Percentiles rank a stretch among this genome's conserved stretches.
Conservation (phyloP, 306 rosid species). For the Cucurbita ficifolia region DNA sequence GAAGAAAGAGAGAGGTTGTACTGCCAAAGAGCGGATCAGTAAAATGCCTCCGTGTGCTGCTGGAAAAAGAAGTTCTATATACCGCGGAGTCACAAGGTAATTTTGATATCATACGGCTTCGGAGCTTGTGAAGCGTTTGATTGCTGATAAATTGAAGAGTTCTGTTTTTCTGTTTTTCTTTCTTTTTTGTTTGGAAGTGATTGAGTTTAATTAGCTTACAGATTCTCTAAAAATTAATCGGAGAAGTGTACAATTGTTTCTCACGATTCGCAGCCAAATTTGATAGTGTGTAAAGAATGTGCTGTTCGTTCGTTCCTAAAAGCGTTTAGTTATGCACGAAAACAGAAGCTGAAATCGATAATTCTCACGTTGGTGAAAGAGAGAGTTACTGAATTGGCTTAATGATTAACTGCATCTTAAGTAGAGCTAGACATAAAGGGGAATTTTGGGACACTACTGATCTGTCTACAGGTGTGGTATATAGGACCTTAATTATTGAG, state of each 20-base stretch:
- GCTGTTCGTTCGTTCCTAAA: background rate
- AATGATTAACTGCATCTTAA: background rate
- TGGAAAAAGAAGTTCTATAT: slow-evolving; percentile 91
- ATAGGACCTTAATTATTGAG: background rate
- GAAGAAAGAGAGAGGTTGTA: slow-evolving; percentile 87
- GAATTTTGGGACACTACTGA: background rate
- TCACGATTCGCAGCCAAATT: background rate
- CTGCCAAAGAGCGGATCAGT: slow-evolving; percentile 96
- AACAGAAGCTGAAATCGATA: background rate
- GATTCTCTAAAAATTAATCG: background rate
- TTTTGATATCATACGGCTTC: background rate
- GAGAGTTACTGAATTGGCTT: background rate
- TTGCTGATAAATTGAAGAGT: slow-evolving; percentile 2
- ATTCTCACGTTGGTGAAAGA: background rate
- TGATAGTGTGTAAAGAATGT: background rate
- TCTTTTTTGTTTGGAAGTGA: background rate
- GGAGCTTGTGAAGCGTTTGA: background rate
- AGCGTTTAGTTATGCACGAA: background rate
- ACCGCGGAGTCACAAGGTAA: slow-evolving; percentile 97
- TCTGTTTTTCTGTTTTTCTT: background rate
- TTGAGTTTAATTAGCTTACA: background rate
- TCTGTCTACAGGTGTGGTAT: background rate
- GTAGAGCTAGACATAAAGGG: background rate
- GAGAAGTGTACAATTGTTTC: background rate
- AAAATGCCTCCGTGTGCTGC: slow-evolving; percentile 99